Percentiles rank a stretch among this genome's conserved stretches.
phyloP scores from a whole-genome alignment of 345 rosid genomes.

The Eucalyptus microcorys region DNA sequence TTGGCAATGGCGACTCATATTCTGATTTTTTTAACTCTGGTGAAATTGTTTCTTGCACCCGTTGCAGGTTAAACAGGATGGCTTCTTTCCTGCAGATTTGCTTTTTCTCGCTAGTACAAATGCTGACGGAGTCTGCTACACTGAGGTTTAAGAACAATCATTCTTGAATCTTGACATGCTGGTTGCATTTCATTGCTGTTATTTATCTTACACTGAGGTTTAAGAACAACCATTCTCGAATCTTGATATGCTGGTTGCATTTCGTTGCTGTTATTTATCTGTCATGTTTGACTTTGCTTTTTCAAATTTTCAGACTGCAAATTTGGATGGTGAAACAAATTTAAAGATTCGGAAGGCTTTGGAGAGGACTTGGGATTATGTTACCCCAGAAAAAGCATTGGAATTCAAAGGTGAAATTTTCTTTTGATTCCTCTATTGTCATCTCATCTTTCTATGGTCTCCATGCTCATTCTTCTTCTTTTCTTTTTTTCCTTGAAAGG shows the following conservation, averaged over 20 bases:
- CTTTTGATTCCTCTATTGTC: not conserved
- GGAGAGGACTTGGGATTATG: slow-evolving; percentile 97
- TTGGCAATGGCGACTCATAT: not conserved
- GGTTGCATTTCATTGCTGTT: not conserved
- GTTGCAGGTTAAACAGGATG: slow-evolving; percentile 90
- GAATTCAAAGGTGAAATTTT: slow-evolving; percentile 71
- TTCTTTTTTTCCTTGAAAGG: not conserved
- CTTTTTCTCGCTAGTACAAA: slow-evolving; percentile 90
- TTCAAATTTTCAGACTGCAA: slow-evolving; percentile 65
- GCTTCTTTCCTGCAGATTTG: slow-evolving; percentile 89
- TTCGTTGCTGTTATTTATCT: not conserved
- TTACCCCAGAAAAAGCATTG: slow-evolving; percentile 73
- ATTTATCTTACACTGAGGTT: slow-evolving; percentile 59
- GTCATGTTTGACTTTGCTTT: not conserved
- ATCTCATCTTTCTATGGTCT: not conserved
- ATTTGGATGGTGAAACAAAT: slow-evolving; percentile 99
- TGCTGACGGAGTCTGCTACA: slow-evolving; percentile 90
- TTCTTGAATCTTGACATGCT: not conserved
- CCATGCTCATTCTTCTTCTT: not conserved
- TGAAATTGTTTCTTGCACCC: not conserved
- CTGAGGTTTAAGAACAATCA: slow-evolving; percentile 46
- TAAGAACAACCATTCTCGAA: not conserved
- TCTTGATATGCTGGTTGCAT: not conserved
- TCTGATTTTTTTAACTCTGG: not conserved
- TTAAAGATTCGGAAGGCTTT: slow-evolving; percentile 95